Conservation (phyloP, 2,329 filamentous ascomycete species). For the Apiospora sp. region DNA sequence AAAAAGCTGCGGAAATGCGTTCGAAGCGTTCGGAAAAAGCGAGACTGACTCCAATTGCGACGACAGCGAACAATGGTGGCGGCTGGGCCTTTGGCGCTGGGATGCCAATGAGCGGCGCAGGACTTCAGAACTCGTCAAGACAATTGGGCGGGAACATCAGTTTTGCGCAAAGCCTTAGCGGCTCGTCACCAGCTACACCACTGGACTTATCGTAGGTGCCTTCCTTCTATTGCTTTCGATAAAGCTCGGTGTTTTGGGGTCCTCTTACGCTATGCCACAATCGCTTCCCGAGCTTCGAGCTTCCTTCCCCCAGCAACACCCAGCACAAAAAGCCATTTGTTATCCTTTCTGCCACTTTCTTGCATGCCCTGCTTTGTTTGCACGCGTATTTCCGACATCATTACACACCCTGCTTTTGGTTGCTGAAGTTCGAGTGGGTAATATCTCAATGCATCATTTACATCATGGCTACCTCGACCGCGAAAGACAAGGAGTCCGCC, state of each 20-base stretch:
- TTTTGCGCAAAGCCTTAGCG: conserved; percentile 71
- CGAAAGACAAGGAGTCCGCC: background rate
- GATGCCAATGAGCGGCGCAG: conserved; percentile 66
- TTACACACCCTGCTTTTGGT: background rate
- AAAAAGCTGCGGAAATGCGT: conserved; percentile 25
- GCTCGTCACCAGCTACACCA: conserved; percentile 68
- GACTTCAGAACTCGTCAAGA: conserved; percentile 60
- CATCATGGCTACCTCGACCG: conserved; percentile 6
- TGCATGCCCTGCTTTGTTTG: background rate
- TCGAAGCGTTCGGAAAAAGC: background rate
- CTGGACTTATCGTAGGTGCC: conserved; percentile 70
- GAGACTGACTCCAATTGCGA: conserved; percentile 36
- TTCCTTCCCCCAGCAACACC: background rate
- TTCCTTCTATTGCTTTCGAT: background rate
- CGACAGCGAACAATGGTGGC: conserved; percentile 57
- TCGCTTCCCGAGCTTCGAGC: conserved; percentile 2
- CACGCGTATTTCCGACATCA: background rate
- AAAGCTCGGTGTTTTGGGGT: conserved; percentile 1
- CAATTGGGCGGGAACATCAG: conserved; percentile 67
- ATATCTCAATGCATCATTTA: background rate
- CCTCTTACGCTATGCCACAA: conserved; percentile 2
- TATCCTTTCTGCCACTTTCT: background rate
- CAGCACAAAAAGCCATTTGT: background rate
- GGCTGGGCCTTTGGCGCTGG: conserved; percentile 71
- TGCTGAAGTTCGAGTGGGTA: background rate